Base-by-base conservation (phyloP, 1,284 basidiomycete genomes). In the Microbotryum saponariae region DNA sequence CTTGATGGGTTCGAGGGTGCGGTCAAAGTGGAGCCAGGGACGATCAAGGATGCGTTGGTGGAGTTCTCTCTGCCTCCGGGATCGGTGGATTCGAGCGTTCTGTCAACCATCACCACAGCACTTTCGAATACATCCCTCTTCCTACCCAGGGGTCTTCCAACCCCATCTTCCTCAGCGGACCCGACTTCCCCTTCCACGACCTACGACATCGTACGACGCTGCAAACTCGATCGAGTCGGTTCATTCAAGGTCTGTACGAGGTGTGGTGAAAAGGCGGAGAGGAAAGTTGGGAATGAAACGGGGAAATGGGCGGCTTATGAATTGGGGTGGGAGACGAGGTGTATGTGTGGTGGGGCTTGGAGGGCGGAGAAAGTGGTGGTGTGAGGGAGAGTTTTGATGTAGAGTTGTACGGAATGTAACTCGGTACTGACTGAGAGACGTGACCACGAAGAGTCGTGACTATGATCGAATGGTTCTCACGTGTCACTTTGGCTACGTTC, bases 331-430 rank as follows among this genome's bases (percentile, higher is more conserved):
- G 48, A 56, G 37, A 60, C 31, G 4, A 33, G 51, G 54, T 65
- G 63, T 20, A 33, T 56, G 3, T 64, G 63, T 45, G 63, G 63
- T 0, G 63, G 63, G 5, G 23, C 42, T 44, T 64, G 59, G 54
- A 37, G 54, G 5, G 25, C 18, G 9, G 51, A 44, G 54, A 42
- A 42, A 42, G 37, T 42, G 14, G 37, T 16, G 37, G 37, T 6
- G 37, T 42, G 37, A 42, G 12, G 37, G 5, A 16, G 14, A 16
- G 12, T 12, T 42, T 2, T 42, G 12, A 4, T 42, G 14, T 42
- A 16, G 37, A 18, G 16, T 42, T 18, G 37, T 42, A 6, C 16
- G 16, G 37, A 42, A 16, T 18, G 14, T 18, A 42, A 6, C 12
- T 42, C 16, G 16, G 12, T 18, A 12, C 12, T 10, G 31, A 31